Percentiles rank a stretch among this genome's conserved stretches.
Evolutionary conservation across 106 monocot genomes (phyloP).

Genomic region (Acanthochlamys bracteata): DNA sequence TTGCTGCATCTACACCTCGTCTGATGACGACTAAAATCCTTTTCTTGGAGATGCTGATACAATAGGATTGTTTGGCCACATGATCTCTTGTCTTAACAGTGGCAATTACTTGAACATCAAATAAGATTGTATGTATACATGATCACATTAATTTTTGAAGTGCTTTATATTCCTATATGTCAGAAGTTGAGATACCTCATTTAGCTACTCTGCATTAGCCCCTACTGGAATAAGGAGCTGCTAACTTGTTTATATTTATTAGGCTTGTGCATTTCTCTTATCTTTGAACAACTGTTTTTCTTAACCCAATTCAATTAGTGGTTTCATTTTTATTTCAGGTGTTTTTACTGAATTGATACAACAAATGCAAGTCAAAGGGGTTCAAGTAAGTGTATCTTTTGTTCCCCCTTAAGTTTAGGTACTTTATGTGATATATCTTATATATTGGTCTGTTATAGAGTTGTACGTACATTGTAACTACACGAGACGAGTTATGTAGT

Average conservation of each 20-base stretch:
- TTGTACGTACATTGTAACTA: neutral
- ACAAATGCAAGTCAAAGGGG: slow-evolving; percentile 98
- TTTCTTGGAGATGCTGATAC: too few relatives aligned
- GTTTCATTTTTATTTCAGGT: slow-evolving; percentile 37
- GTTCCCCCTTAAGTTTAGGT: neutral
- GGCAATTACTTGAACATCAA: too few relatives aligned
- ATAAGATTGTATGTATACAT: too few relatives aligned
- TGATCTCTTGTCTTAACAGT: too few relatives aligned
- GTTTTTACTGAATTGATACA: slow-evolving; percentile 98
- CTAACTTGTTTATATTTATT: neutral
- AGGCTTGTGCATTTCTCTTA: neutral
- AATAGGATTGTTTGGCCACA: too few relatives aligned
- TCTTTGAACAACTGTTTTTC: neutral
- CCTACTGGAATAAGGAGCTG: neutral
- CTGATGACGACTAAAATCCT: too few relatives aligned
- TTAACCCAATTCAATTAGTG: neutral
- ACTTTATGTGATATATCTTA: neutral
- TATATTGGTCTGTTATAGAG: neutral
- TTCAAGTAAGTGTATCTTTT: slow-evolving; percentile 51
- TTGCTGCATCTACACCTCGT: too few relatives aligned
- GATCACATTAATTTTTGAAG: too few relatives aligned
- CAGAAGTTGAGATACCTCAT: too few relatives aligned
- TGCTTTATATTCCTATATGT: too few relatives aligned
- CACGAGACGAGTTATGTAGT: too few relatives aligned
- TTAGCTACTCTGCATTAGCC: too few relatives aligned